Conservation (phyloP, 148 eudicot species). For the Drosera capensis region DNA sequence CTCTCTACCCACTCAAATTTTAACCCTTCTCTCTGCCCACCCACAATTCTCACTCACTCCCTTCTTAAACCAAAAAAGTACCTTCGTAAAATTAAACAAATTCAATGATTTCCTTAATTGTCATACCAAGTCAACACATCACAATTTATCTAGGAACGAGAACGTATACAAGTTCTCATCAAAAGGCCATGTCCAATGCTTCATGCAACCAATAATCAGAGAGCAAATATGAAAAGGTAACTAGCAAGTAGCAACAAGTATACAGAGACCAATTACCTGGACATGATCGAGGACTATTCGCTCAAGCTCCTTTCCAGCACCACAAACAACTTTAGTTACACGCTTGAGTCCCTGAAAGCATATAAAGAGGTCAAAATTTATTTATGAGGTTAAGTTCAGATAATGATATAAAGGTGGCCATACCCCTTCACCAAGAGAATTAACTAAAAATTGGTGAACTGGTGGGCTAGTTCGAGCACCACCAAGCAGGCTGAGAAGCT, state of each 20-base stretch:
- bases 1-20: too few relatives aligned
- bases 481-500: constrained; percentile 78
- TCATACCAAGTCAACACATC: too few relatives aligned
- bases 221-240: not conserved
- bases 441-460: constrained; percentile 88
- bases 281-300: constrained; percentile 74
- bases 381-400: constrained; percentile 1
- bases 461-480: constrained; percentile 99
- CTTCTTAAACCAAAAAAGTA: too few relatives aligned
- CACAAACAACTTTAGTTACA: constrained; percentile 56
- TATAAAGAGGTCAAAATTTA: constrained; percentile 7
- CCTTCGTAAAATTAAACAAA: too few relatives aligned
- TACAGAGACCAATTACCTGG: constrained; percentile 39
- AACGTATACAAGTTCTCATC: too few relatives aligned
- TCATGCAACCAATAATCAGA: not conserved
- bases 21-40: too few relatives aligned
- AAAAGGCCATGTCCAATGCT: not conserved
- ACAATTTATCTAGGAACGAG: too few relatives aligned
- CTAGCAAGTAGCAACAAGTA: not conserved
- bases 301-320: constrained; percentile 89
- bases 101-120: too few relatives aligned
- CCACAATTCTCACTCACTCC: too few relatives aligned
- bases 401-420: constrained; percentile 8
- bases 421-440: constrained; percentile 92
- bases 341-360: constrained; percentile 76